Conservation (phyloP, 306 rosid genomes). For the Quercus glauca region DNA sequence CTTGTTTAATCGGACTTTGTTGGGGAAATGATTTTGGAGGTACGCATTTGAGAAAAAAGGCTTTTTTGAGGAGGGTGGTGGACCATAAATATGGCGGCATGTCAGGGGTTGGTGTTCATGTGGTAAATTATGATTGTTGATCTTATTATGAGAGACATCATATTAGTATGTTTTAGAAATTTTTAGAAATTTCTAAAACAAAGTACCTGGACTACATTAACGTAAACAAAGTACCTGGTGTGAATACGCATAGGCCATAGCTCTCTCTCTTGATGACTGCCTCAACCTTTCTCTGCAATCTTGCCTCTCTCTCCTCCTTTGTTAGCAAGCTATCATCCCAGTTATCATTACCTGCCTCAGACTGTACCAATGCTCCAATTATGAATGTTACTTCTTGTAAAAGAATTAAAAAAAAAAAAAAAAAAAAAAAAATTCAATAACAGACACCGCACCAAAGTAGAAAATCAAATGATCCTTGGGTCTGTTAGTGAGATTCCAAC, state of each 20-base stretch:
- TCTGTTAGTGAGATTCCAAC: not conserved
- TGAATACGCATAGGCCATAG: slow-evolving; percentile 95
- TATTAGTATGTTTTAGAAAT: too few species aligned
- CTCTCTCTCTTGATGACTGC: slow-evolving; percentile 91
- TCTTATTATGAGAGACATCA: too few species aligned
- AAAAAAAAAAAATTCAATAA: not conserved
- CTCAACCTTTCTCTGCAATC: slow-evolving; percentile 84
- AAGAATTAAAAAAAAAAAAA: not conserved
- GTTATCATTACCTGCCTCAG: slow-evolving; percentile 77
- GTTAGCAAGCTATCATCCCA: slow-evolving; percentile 95
- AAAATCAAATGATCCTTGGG: not conserved
- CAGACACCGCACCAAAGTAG: not conserved
- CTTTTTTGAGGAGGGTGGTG: too few species aligned
- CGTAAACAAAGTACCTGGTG: slow-evolving; percentile 58
- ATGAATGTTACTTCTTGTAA: slow-evolving; percentile 13
- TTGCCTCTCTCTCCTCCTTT: slow-evolving; percentile 83
- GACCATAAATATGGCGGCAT: too few species aligned
- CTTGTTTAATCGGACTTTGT: too few species aligned
- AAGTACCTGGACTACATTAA: not conserved
- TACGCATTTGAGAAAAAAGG: too few species aligned
- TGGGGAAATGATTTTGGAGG: too few species aligned
- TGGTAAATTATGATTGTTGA: too few species aligned
- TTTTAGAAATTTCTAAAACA: too few species aligned
- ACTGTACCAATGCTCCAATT: slow-evolving; percentile 37
- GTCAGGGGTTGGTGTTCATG: too few species aligned